A percentile compares a stretch with the other conserved stretches of the same genome.
These are phyloP conservation scores for Calcarisporium arbuscula DNA, from an alignment of 2,329 filamentous ascomycete species.

Conservation along the genomic window DNA sequence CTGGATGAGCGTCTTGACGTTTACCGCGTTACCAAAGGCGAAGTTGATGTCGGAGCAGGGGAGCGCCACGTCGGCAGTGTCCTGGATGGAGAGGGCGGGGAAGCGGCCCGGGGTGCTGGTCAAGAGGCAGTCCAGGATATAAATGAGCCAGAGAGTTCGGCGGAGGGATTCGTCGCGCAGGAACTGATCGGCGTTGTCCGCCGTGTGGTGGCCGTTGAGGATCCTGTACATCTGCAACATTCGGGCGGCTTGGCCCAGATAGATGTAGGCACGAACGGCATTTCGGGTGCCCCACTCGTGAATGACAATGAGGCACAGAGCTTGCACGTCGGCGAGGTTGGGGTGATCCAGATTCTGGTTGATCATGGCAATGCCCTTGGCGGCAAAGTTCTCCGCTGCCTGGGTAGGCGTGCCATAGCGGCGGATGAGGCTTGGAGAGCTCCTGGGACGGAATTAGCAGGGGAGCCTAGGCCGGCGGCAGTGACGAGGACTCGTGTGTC, in stretches of 20 bases:
- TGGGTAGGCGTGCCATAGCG: constrained; percentile 50
- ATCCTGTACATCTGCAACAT: constrained; percentile 61
- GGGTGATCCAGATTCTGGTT: constrained; percentile 54
- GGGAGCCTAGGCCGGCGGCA: no score
- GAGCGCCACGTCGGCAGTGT: constrained; percentile 49
- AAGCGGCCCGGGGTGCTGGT: constrained; percentile 56
- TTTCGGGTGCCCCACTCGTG: constrained; percentile 58
- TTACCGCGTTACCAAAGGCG: constrained; percentile 54
- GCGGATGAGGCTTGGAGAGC: constrained; percentile 49
- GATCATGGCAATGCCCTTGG: constrained; percentile 50
- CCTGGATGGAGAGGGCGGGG: constrained; percentile 47
- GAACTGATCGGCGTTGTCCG: constrained; percentile 50
- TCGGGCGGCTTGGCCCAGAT: constrained; percentile 55
- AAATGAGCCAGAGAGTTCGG: constrained; percentile 56
- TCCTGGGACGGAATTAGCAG: no score
- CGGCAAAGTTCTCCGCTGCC: constrained; percentile 53
- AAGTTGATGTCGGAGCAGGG: constrained; percentile 58
- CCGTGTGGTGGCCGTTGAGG: constrained; percentile 47
- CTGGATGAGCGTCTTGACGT: constrained; percentile 48
- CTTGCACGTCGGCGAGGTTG: constrained; percentile 54
- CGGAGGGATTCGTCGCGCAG: constrained; percentile 56
- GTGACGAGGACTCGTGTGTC: no score
- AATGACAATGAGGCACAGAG: constrained; percentile 53
- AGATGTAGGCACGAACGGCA: constrained; percentile 57
- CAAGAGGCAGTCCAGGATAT: constrained; percentile 56